Evolutionary conservation across 1,284 basidiomycete species (phyloP).

Genomic region (Rhodotorula sp.): DNA sequence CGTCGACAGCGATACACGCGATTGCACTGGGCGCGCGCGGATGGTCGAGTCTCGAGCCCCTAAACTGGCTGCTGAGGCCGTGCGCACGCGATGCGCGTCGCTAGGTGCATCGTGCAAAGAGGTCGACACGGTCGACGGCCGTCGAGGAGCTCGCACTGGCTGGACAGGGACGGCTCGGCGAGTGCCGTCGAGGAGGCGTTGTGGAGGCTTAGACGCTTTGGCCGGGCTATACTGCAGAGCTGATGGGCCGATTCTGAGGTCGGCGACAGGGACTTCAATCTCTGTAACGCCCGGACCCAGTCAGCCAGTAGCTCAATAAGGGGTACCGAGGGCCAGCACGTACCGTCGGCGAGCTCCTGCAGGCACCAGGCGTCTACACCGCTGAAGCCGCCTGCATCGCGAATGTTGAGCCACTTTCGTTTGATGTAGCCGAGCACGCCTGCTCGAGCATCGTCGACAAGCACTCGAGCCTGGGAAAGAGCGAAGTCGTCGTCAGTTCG

Average conservation of each 20-base stretch:
- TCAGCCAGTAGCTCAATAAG: neutral
- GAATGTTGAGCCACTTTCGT: conserved; percentile 68
- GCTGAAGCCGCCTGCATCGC: conserved; percentile 77
- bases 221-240: neutral
- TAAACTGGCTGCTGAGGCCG: too few species aligned
- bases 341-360: conserved; percentile 82
- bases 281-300: conserved; percentile 57
- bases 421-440: conserved; percentile 62
- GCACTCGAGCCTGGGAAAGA: conserved; percentile 32
- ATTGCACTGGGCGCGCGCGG: too few species aligned
- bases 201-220: neutral
- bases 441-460: conserved; percentile 68
- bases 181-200: conserved; percentile 6
- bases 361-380: conserved; percentile 77
- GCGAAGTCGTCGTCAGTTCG: neutral
- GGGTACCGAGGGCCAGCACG: conserved; percentile 46
- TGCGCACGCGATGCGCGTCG: too few species aligned
- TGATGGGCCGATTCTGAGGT: conserved; percentile 56
- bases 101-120: too few species aligned
- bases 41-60: too few species aligned
- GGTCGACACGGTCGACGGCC: neutral
- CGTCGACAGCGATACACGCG: too few species aligned
- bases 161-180: neutral
- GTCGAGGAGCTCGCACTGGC: neutral
- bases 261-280: conserved; percentile 72